Conservation (phyloP, 2,329 filamentous ascomycete genomes). For the Xylariales sp. region DNA sequence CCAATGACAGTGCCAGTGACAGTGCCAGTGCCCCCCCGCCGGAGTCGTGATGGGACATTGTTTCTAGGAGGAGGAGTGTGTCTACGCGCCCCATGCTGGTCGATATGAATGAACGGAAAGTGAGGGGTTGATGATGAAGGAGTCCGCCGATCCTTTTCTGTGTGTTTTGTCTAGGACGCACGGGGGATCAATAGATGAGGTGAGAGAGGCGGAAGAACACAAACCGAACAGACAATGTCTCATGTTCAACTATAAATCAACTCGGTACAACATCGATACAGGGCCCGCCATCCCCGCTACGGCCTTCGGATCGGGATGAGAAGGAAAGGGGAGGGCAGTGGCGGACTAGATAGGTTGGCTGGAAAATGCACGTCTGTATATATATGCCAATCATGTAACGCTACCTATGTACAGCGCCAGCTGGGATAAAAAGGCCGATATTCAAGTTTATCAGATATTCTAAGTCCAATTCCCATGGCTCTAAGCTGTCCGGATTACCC, state of each 20-base stretch:
- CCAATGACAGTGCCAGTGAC: too few species aligned
- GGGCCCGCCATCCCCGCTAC: background rate
- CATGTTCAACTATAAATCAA: background rate
- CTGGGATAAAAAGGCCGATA: slow-evolving; percentile 18
- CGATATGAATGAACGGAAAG: background rate
- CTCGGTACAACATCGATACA: background rate
- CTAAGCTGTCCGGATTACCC: background rate
- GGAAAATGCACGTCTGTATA: slow-evolving; percentile 22
- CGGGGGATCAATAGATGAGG: background rate
- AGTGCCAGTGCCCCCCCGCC: too few species aligned
- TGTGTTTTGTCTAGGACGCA: background rate
- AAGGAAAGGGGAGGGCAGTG: slow-evolving; percentile 5
- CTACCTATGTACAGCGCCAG: slow-evolving; percentile 33
- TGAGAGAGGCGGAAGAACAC: background rate
- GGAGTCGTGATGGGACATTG: too few species aligned
- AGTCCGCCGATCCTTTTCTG: background rate
- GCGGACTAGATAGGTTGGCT: background rate
- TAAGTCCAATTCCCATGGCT: background rate
- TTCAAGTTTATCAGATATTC: slow-evolving; percentile 20
- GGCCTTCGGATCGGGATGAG: background rate
- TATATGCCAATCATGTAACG: slow-evolving; percentile 39
- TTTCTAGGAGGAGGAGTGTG: too few species aligned
- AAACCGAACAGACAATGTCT: background rate
- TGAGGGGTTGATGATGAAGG: background rate
- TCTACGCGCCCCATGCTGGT: background rate